These are phyloP conservation scores for Fusarium compactum DNA, from an alignment of 2,329 filamentous ascomycete species.

Conservation along the genomic window DNA sequence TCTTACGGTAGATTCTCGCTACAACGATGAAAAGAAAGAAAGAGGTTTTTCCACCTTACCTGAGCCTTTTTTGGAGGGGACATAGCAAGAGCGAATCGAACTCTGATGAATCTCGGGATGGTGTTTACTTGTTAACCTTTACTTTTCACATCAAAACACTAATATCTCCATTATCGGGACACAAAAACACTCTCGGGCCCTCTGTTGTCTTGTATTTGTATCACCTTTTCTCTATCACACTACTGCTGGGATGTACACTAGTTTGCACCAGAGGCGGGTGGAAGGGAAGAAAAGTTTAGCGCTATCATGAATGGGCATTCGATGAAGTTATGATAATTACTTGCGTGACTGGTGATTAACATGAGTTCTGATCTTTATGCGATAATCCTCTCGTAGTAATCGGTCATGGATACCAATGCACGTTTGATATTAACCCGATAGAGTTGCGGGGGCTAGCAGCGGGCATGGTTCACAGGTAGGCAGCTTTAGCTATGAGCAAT, in stretches of 20 bases:
- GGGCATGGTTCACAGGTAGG: background rate
- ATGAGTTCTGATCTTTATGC: background rate
- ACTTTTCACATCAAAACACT: slow-evolving; percentile 49
- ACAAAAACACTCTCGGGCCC: slow-evolving; percentile 46
- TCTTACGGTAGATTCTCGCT: slow-evolving; percentile 54
- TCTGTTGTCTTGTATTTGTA: slow-evolving; percentile 53
- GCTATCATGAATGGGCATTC: slow-evolving; percentile 52
- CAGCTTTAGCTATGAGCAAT: background rate
- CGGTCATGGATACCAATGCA: background rate
- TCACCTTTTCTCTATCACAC: slow-evolving; percentile 50
- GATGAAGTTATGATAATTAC: slow-evolving; percentile 33
- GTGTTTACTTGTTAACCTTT: slow-evolving; percentile 47
- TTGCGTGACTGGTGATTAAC: slow-evolving; percentile 15
- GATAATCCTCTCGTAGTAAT: background rate
- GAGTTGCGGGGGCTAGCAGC: background rate
- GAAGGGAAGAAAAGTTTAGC: slow-evolving; percentile 51
- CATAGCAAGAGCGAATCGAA: slow-evolving; percentile 46
- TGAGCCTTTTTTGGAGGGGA: slow-evolving; percentile 43
- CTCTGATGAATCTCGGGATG: slow-evolving; percentile 45
- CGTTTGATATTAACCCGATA: background rate
- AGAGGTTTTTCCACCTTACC: slow-evolving; percentile 44
- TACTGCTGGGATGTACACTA: slow-evolving; percentile 55
- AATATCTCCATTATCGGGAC: slow-evolving; percentile 49
- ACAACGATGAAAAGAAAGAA: slow-evolving; percentile 47
- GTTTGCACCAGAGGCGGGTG: slow-evolving; percentile 50